Conservation (phyloP, 805 yeast genomes). For the Saturnispora halmiae region DNA sequence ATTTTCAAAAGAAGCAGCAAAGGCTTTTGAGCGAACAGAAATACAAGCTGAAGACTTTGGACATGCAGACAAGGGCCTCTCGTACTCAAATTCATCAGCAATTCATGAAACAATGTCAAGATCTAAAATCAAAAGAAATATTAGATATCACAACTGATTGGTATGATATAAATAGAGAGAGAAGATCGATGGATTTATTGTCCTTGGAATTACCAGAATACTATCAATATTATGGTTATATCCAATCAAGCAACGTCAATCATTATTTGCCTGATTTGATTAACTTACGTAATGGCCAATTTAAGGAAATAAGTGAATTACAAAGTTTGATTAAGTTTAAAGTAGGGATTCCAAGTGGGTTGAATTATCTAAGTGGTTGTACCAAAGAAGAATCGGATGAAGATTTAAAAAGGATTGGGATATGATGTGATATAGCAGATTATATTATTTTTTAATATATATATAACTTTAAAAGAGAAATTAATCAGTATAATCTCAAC, state of each 20-base stretch:
- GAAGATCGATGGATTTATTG: conserved; percentile 67
- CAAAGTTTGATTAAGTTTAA: conserved; percentile 52
- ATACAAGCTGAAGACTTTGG: conserved; percentile 69
- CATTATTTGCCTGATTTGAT: conserved; percentile 38
- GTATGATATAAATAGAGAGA: conserved; percentile 86
- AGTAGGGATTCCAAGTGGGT: conserved; percentile 69
- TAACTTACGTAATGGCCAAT: conserved; percentile 56
- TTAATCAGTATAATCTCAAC: conserved; percentile 28
- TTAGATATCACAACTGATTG: conserved; percentile 72
- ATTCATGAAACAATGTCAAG: conserved; percentile 57
- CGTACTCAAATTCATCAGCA: conserved; percentile 81
- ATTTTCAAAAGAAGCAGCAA: conserved; percentile 59
- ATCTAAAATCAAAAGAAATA: conserved; percentile 55
- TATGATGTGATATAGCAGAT: conserved; percentile 33
- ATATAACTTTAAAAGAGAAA: not conserved
- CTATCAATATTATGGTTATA: conserved; percentile 25
- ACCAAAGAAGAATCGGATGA: conserved; percentile 62
- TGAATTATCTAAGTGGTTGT: conserved; percentile 51
- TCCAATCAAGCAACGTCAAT: conserved; percentile 21
- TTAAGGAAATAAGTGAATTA: conserved; percentile 61
- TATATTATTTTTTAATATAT: not conserved
- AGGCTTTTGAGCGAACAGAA: conserved; percentile 33
- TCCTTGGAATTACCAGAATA: conserved; percentile 44
- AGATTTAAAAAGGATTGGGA: conserved; percentile 37
- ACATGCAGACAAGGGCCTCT: conserved; percentile 69